Percentiles rank a stretch among this genome's conserved stretches.
phyloP scores from a whole-genome alignment of 2,329 filamentous ascomycete genomes.

The Colletotrichum karsti region DNA sequence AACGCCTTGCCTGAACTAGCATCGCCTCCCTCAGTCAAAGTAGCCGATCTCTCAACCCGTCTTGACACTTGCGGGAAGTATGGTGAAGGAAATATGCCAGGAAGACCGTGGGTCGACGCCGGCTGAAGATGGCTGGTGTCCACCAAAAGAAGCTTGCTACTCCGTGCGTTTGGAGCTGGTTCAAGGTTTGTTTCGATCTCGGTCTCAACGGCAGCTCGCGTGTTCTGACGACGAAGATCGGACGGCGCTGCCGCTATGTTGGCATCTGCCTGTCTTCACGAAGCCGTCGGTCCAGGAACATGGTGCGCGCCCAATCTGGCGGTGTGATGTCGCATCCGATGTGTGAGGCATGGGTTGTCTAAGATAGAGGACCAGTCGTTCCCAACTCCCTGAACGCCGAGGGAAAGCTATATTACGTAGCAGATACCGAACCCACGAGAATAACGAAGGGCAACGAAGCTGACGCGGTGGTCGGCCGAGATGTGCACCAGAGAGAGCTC shows the following conservation, averaged over 20 bases:
- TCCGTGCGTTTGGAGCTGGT: constrained; percentile 17
- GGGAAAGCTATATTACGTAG: background rate
- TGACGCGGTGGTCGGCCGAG: constrained; percentile 10
- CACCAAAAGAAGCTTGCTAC: constrained; percentile 15
- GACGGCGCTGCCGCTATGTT: constrained; percentile 16
- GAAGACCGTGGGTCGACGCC: background rate
- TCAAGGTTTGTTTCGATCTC: constrained; percentile 26
- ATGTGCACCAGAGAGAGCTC: constrained; percentile 4
- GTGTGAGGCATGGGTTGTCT: constrained; percentile 1
- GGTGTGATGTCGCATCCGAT: constrained; percentile 17
- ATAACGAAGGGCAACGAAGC: background rate
- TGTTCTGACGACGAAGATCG: constrained; percentile 17
- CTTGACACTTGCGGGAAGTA: constrained; percentile 6
- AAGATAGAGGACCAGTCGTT: background rate
- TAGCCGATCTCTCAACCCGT: background rate
- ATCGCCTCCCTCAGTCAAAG: background rate
- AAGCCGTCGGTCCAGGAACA: background rate
- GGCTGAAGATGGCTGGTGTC: constrained; percentile 1
- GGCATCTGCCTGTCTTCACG: background rate
- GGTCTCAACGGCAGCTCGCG: constrained; percentile 20
- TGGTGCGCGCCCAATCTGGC: constrained; percentile 7
- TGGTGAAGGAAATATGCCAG: background rate
- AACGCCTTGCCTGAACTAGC: constrained; percentile 5
- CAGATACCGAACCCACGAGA: background rate
- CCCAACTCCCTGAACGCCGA: background rate